These are phyloP conservation scores for Viola pubescens DNA, from an alignment of 441 rosid genomes.

Conservation along the genomic window DNA sequence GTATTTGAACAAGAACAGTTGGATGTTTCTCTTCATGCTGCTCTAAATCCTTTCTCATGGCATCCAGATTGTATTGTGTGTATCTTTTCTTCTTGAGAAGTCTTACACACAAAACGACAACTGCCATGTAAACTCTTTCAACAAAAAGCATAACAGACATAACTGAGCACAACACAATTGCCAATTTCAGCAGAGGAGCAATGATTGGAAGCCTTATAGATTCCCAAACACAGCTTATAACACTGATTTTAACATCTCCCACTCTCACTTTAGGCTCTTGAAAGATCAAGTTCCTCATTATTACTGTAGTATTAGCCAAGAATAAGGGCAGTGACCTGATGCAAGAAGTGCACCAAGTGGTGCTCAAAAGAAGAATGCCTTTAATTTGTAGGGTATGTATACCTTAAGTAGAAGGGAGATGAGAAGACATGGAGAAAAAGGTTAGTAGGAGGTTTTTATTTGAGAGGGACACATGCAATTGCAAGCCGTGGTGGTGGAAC, in stretches of 20 bases:
- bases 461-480: no score
- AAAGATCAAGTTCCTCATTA: constrained; percentile 10
- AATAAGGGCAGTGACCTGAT: no score
- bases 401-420: no score
- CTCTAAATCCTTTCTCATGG: constrained; percentile 19
- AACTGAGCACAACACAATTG: constrained; percentile 15
- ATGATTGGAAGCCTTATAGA: constrained; percentile 13
- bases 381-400: no score
- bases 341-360: no score
- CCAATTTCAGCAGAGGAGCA: constrained; percentile 13
- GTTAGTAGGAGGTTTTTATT: no score
- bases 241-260: constrained; percentile 8
- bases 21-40: constrained; percentile 13
- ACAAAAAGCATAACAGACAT: constrained; percentile 23
- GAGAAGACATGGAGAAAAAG: no score
- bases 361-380: no score
- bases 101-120: constrained; percentile 18
- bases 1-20: constrained; percentile 23
- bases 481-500: no score
- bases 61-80: constrained; percentile 20
- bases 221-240: constrained; percentile 12
- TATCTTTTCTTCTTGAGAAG: constrained; percentile 19
- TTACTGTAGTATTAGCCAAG: background rate
- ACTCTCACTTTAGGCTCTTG: constrained; percentile 11
- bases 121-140: constrained; percentile 26